Percentiles rank a stretch among this genome's conserved stretches.
These are phyloP conservation scores for Exophiala sp. DNA, from an alignment of 2,329 filamentous ascomycete species.

Conservation along the genomic window DNA sequence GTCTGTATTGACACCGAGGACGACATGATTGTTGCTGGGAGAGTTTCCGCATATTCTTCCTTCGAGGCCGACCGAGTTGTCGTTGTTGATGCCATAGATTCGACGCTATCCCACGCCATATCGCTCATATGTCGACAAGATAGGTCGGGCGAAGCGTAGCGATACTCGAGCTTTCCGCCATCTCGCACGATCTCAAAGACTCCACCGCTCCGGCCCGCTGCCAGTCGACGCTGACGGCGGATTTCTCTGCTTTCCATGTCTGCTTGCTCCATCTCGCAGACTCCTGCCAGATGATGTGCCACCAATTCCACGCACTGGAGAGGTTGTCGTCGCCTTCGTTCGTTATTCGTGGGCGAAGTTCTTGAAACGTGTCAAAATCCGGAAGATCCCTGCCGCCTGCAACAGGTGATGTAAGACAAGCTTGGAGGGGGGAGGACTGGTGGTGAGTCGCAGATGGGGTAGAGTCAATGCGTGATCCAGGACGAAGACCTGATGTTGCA, in stretches of 20 bases:
- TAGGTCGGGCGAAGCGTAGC: slow-evolving; percentile 4
- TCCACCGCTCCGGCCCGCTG: slow-evolving; percentile 13
- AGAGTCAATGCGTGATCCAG: too few species aligned
- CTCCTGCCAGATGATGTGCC: too few species aligned
- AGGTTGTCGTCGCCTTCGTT: not conserved
- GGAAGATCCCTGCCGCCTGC: too few species aligned
- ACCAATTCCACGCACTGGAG: too few species aligned
- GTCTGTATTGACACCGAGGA: not conserved
- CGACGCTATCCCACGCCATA: not conserved
- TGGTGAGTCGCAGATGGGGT: too few species aligned
- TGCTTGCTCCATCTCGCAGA: not conserved
- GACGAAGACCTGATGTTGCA: too few species aligned
- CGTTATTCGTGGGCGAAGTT: too few species aligned
- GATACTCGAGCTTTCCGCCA: slow-evolving; percentile 1
- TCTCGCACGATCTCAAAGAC: slow-evolving; percentile 9
- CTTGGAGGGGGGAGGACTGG: too few species aligned
- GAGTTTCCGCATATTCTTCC: not conserved
- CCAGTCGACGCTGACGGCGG: slow-evolving; percentile 9
- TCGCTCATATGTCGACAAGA: not conserved
- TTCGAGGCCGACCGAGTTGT: not conserved
- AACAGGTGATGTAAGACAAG: too few species aligned
- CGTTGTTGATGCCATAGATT: not conserved
- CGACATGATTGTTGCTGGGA: too few species aligned
- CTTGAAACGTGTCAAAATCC: too few species aligned
- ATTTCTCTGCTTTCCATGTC: slow-evolving; percentile 3